Conservation (phyloP, 176 grass and related monocot genomes). For the Aegilops umbellulata region DNA sequence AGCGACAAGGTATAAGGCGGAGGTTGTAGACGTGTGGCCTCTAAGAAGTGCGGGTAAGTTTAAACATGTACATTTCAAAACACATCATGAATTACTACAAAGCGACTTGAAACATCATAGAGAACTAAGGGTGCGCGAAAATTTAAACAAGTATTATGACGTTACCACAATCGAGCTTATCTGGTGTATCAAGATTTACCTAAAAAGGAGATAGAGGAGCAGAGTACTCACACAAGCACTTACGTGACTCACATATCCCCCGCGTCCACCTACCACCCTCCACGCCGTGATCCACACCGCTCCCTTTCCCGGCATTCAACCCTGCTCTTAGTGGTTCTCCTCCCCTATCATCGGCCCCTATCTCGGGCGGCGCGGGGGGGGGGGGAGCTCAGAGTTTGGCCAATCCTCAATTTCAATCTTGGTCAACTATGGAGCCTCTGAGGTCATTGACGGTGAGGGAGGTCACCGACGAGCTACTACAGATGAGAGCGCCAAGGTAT, state of each 20-base stretch:
- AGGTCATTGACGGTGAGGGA: not conserved
- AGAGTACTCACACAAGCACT: not conserved
- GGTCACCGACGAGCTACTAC: not conserved
- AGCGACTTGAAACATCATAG: not conserved
- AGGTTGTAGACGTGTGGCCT: too few relatives aligned
- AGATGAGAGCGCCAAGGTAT: not conserved
- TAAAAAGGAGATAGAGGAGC: not conserved
- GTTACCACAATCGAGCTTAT: too few relatives aligned
- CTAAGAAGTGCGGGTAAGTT: not conserved
- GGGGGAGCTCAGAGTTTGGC: not conserved
- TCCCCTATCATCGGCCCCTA: not conserved
- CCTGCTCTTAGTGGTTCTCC: not conserved
- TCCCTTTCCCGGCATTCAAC: not conserved
- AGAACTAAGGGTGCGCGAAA: too few relatives aligned
- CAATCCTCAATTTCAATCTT: not conserved
- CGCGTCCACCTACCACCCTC: not conserved
- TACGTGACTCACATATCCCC: not conserved
- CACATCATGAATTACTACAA: not conserved
- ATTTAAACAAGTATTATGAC: too few relatives aligned
- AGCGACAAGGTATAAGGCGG: too few relatives aligned
- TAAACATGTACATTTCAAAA: not conserved
- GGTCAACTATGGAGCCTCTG: not conserved
- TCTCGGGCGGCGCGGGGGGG: not conserved
- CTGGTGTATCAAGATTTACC: not conserved
- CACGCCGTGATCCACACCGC: not conserved